Evolutionary conservation across 768 basidiomycete genomes (phyloP).

Genomic region (Tephrocybe sp.): DNA sequence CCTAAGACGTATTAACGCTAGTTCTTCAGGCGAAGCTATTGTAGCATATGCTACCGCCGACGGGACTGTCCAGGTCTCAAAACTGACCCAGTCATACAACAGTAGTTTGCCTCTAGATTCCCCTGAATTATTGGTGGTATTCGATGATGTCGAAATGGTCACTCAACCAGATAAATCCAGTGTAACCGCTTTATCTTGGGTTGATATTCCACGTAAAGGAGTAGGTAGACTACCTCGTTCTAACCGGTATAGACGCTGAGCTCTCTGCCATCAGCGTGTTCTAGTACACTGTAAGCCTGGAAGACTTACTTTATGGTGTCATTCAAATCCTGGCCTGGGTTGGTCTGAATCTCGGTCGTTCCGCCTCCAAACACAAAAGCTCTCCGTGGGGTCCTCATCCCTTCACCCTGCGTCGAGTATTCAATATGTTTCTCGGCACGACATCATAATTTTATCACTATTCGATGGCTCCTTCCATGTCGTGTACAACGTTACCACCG

Average conservation of each 20-base stretch:
- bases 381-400: conserved; percentile 58
- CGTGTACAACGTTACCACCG: conserved; percentile 47
- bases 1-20: background rate
- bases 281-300: conserved; percentile 65
- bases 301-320: conserved; percentile 55
- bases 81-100: conserved; percentile 42
- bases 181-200: conserved; percentile 59
- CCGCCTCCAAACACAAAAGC: conserved; percentile 42
- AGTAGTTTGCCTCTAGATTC: background rate
- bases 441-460: conserved; percentile 57
- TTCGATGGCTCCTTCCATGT: conserved; percentile 73
- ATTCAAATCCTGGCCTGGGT: conserved; percentile 20
- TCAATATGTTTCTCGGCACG: conserved; percentile 46
- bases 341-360: conserved; percentile 57
- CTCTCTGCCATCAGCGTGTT: conserved; percentile 42
- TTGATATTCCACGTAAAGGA: conserved; percentile 35
- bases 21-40: conserved; percentile 48
- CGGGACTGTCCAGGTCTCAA: conserved; percentile 58
- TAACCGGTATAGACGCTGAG: conserved; percentile 1
- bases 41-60: conserved; percentile 61
- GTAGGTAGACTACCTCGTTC: conserved; percentile 36
- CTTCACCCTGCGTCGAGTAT: conserved; percentile 63
- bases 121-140: conserved; percentile 15
- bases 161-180: conserved; percentile 39
- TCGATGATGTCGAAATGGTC: conserved; percentile 30